These are phyloP conservation scores for Taphrina flavorubra DNA, from an alignment of 1,139 yeast species.

Conservation along the genomic window DNA sequence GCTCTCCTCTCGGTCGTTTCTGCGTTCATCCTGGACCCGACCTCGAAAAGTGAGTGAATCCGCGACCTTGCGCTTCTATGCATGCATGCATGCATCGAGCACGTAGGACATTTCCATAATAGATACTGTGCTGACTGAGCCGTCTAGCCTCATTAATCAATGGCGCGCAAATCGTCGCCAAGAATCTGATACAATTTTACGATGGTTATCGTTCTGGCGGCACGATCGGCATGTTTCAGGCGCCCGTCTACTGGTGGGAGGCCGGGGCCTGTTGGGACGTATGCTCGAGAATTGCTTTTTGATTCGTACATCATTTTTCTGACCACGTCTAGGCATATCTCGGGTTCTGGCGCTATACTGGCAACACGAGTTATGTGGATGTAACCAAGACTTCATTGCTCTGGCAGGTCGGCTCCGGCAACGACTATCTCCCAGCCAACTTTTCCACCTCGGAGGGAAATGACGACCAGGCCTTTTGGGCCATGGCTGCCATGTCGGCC, in stretches of 20 bases:
- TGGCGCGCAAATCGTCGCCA: constrained; percentile 64
- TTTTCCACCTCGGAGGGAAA: constrained; percentile 84
- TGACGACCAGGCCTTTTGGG: constrained; percentile 95
- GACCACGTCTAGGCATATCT: constrained; percentile 48
- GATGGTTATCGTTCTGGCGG: constrained; percentile 56
- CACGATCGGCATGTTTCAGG: constrained; percentile 72
- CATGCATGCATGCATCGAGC: no score
- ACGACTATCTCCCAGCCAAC: constrained; percentile 75
- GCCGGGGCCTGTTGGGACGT: constrained; percentile 78
- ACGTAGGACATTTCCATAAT: no score
- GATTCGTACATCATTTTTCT: no score
- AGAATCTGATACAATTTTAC: constrained; percentile 75
- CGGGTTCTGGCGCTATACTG: constrained; percentile 68
- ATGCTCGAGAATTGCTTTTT: constrained; percentile 6
- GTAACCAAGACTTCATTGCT: constrained; percentile 64
- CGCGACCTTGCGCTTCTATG: background rate
- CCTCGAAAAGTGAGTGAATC: constrained; percentile 15
- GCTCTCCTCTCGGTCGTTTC: constrained; percentile 13
- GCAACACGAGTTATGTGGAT: constrained; percentile 65
- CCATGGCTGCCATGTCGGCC: constrained; percentile 79
- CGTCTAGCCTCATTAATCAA: constrained; percentile 47
- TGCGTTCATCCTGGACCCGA: constrained; percentile 23
- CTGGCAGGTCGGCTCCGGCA: constrained; percentile 69
- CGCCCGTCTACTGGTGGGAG: constrained; percentile 93
- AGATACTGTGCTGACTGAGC: background rate